Base-by-base conservation (phyloP, 2,329 filamentous ascomycete genomes). In the Parascedosporium putredinis region DNA sequence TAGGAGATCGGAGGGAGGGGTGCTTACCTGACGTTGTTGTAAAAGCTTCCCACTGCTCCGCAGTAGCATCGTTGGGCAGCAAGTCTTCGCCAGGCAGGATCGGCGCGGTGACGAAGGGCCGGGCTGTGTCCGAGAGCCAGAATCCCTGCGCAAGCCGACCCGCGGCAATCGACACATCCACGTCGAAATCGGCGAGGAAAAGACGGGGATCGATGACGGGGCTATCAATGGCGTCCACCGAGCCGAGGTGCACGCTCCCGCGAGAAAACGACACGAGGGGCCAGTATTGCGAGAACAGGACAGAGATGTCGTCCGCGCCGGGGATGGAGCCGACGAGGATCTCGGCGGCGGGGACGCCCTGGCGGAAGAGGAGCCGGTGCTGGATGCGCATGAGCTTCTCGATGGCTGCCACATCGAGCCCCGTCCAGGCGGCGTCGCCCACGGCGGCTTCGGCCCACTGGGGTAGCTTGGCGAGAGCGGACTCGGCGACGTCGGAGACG, bases 211-310 rank as follows among this genome's bases (percentile, higher is more conserved):
- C 45, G 31, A 54, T 55, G 12, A 70, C 64, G 0, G 73, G 70
- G 20, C 67, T 59, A 4, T 69, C 65, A 10, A 59, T 20, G 8
- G 14, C n/a, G 10, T 40, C 58, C 1, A 65, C 48, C 5, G 66
- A 67, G 7, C 62, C 62, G 52, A 83, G 76, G 62, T 83, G 81
- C 50, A 81, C 72, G 31, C 67, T 67, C 5, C 80, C 80, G 0
- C 79, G 71, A 1, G 68, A 64, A 51, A 69, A 64, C 9, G 66
- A 67, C 8, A 71, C 50, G 8, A 69, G 56, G 6, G 56, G 52
- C 62, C 66, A 71, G 51, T 62, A 64, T 8, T 64, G 58, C 1
- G 69, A 65, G 2, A 14, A 14, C 8, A 33, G 16, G 10, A 3
- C 10, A 8, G 45, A 20, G n/a, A 60, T 58, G 14, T 69, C 57